Evolutionary conservation across 2,329 filamentous ascomycete species (phyloP).

Genomic region (Ophiobolus disseminans): DNA sequence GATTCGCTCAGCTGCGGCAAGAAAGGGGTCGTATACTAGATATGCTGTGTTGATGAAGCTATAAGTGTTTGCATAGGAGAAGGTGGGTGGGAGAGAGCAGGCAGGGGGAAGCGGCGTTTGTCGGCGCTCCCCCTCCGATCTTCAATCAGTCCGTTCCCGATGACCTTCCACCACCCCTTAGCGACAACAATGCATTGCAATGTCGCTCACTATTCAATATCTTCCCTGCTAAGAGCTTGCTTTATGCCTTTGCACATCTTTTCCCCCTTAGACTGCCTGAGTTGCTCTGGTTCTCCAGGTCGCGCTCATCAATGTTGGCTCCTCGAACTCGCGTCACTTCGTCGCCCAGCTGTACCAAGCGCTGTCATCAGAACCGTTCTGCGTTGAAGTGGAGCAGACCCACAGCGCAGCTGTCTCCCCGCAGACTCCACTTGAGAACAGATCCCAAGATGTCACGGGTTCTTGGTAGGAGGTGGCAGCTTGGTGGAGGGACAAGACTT

Average conservation of each 20-base stretch:
- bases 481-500: neutral
- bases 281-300: no score
- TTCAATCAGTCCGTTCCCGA: no score
- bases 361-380: neutral
- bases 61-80: no score
- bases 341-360: constrained; percentile 23
- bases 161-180: no score
- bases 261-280: no score
- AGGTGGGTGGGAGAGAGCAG: no score
- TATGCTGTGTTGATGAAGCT: constrained; percentile 2
- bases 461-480: constrained; percentile 8
- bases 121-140: no score
- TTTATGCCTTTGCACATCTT: no score
- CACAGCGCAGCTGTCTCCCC: constrained; percentile 8
- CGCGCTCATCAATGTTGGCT: neutral
- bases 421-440: constrained; percentile 5
- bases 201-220: no score
- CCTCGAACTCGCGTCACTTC: neutral
- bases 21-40: neutral
- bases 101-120: no score
- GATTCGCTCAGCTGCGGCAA: neutral
- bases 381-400: constrained; percentile 5
- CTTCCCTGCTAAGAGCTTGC: no score
- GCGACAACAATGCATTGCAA: no score
- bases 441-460: constrained; percentile 12